A percentile compares a stretch with the other conserved stretches of the same genome.
Conservation (phyloP, 1,284 basidiomycete species). For the Rhodofomes roseus region DNA sequence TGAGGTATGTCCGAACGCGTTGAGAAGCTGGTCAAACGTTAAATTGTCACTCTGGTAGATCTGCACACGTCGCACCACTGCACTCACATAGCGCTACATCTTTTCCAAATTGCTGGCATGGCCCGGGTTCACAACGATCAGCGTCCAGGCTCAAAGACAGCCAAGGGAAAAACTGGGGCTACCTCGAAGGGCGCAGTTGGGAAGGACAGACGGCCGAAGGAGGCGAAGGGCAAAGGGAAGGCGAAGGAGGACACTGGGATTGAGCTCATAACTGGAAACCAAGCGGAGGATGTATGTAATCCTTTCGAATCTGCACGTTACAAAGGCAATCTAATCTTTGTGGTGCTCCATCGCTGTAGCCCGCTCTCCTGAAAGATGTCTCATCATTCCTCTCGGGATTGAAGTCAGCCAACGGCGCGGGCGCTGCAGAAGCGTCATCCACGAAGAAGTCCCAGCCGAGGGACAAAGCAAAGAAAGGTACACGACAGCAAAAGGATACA, state of each 20-base stretch:
- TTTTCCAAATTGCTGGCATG: no score
- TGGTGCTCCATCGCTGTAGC: background rate
- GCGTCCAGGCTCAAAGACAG: background rate
- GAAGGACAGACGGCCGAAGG: background rate
- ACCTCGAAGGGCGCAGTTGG: background rate
- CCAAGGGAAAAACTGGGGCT: background rate
- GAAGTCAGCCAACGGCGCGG: background rate
- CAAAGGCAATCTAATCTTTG: background rate
- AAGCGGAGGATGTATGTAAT: constrained; percentile 4
- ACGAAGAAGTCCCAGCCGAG: background rate
- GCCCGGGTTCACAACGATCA: background rate
- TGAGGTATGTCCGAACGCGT: no score
- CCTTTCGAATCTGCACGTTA: background rate
- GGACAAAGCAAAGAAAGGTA: background rate
- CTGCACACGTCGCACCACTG: no score
- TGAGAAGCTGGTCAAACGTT: no score
- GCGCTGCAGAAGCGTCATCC: background rate
- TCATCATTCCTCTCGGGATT: constrained; percentile 6
- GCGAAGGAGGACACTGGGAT: background rate
- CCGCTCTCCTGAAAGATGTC: constrained; percentile 6
- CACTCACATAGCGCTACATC: no score
- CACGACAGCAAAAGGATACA: background rate
- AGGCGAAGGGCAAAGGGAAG: background rate
- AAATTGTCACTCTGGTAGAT: no score
- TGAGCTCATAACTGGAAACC: constrained; percentile 6